Conservation (phyloP, 2,329 filamentous ascomycete genomes). For the Neocucurbitaria cava region DNA sequence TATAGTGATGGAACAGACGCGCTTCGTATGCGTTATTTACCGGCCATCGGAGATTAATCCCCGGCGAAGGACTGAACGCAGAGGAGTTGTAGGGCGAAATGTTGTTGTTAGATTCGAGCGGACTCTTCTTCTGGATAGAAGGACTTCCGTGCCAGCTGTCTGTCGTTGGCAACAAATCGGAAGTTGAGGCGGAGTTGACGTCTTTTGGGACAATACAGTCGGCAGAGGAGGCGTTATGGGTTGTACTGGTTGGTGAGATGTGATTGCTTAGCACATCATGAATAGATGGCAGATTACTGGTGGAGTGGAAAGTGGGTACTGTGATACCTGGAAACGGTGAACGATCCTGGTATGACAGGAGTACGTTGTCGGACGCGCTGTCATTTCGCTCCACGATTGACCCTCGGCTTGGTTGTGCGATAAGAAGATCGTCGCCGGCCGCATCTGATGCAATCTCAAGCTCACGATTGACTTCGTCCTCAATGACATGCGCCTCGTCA, state of each 20-base stretch:
- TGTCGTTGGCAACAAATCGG: conserved; percentile 9
- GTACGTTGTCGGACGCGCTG: conserved; percentile 5
- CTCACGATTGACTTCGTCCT: conserved; percentile 11
- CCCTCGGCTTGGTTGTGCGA: not conserved
- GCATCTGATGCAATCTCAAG: conserved; percentile 17
- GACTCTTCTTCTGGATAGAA: conserved; percentile 20
- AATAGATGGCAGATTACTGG: conserved; percentile 22
- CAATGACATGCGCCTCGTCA: conserved; percentile 19
- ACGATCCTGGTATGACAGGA: conserved; percentile 12
- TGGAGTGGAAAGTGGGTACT: conserved; percentile 13
- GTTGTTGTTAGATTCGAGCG: conserved; percentile 21
- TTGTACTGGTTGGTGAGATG: conserved; percentile 7
- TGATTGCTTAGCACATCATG: conserved; percentile 22
- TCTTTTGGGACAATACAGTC: conserved; percentile 6
- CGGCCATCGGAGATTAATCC: conserved; percentile 30
- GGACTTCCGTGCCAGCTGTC: conserved; percentile 18
- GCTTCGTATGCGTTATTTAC: conserved; percentile 34
- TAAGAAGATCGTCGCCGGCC: conserved; percentile 4
- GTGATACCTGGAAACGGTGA: conserved; percentile 14
- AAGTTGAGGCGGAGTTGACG: conserved; percentile 7
- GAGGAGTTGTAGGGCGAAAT: conserved; percentile 35
- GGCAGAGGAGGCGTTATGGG: not conserved
- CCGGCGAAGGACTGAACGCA: conserved; percentile 32
- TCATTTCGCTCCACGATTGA: conserved; percentile 1
- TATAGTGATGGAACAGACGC: conserved; percentile 38